Percentiles rank a stretch among this genome's conserved stretches.
These are phyloP conservation scores for Verbena officinalis DNA, from an alignment of 257 asterid genomes.

Conservation along the genomic window DNA sequence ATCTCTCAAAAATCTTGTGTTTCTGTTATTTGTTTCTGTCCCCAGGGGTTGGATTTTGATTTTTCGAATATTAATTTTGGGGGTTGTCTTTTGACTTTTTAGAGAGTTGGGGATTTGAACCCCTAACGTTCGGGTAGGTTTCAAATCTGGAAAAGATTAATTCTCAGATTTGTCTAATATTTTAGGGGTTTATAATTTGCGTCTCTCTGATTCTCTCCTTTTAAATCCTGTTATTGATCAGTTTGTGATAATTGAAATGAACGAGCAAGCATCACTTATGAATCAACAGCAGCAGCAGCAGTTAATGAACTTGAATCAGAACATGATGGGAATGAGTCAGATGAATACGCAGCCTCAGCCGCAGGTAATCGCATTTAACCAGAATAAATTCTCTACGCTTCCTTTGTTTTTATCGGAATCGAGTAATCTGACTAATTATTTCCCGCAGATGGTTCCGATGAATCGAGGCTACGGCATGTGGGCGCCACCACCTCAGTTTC, in stretches of 20 bases:
- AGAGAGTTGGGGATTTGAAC: not conserved
- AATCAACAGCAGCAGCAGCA: slow-evolving; percentile 44
- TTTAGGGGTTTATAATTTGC: not conserved
- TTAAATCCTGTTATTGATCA: not conserved
- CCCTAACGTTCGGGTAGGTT: slow-evolving; percentile 11
- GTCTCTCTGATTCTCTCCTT: not conserved
- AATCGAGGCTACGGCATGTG: slow-evolving; percentile 66
- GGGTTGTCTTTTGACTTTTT: too few species aligned
- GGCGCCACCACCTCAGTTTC: slow-evolving; percentile 49
- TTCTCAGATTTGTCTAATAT: not conserved
- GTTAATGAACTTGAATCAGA: slow-evolving; percentile 44
- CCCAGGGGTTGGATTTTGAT: slow-evolving; percentile 5
- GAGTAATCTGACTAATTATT: not conserved
- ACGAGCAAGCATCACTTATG: slow-evolving; percentile 59
- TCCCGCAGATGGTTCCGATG: slow-evolving; percentile 49
- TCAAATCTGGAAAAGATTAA: not conserved
- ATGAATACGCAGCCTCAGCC: slow-evolving; percentile 46
- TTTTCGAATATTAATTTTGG: not conserved
- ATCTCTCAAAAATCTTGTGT: not conserved
- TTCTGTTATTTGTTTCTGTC: not conserved
- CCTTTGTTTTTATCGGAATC: not conserved
- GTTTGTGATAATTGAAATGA: slow-evolving; percentile 39
- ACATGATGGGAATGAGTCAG: slow-evolving; percentile 40
- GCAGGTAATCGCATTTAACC: slow-evolving; percentile 38
- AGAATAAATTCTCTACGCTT: not conserved